These are phyloP conservation scores for Fennellomyces sp. DNA, from an alignment of 371 early-diverging fungal genomes.

Conservation along the genomic window DNA sequence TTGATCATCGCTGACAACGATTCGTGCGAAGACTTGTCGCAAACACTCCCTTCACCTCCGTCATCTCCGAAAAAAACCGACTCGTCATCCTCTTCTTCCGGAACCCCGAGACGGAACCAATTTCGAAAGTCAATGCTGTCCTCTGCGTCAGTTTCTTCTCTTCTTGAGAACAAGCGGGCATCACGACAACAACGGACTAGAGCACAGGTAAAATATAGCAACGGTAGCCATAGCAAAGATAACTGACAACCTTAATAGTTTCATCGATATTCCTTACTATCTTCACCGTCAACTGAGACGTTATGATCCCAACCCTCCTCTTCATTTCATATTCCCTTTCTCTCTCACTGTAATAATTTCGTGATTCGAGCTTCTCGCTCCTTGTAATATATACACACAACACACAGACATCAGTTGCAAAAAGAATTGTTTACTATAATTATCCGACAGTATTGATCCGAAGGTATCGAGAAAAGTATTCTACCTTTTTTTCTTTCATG, in stretches of 20 bases:
- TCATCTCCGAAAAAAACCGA: conserved; percentile 23
- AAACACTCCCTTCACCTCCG: conserved; percentile 40
- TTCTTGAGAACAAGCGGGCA: conserved; percentile 21
- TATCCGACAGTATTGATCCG: neutral
- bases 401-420: neutral
- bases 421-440: neutral
- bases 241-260: too few relatives aligned
- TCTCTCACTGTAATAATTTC: neutral
- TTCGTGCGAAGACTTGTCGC: neutral
- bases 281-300: neutral
- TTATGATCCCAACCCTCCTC: neutral
- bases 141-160: conserved; percentile 15
- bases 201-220: conserved; percentile 1
- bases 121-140: conserved; percentile 15
- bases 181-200: neutral
- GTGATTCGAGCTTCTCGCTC: neutral
- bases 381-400: neutral
- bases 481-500: neutral
- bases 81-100: neutral
- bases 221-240: too few relatives aligned
- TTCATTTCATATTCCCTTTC: neutral
- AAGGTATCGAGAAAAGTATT: neutral
- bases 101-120: neutral
- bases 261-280: neutral
- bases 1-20: neutral